Conservation (phyloP, 2,329 filamentous ascomycete species). For the Trichoderma sp. region DNA sequence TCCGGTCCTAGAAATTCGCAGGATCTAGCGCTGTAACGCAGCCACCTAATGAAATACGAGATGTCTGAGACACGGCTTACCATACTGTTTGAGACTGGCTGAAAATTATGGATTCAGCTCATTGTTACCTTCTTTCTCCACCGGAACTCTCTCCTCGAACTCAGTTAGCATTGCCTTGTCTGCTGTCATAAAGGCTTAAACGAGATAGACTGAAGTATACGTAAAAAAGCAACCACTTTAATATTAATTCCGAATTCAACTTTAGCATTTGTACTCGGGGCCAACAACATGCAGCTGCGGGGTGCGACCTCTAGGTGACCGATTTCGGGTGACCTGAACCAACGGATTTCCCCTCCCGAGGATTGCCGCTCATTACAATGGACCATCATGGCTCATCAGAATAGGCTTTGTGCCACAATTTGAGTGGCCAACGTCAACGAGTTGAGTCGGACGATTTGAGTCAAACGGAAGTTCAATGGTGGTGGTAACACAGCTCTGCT, state of each 20-base stretch:
- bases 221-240: neutral
- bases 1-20: neutral
- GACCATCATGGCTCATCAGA: neutral
- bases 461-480: too few species aligned
- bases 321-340: neutral
- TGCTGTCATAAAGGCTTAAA: neutral
- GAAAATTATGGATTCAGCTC: neutral
- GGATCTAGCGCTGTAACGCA: neutral
- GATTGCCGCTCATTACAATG: neutral
- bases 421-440: neutral
- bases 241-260: neutral
- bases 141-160: neutral
- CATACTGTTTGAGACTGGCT: neutral
- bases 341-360: neutral
- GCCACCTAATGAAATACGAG: neutral
- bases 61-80: neutral
- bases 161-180: neutral
- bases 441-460: neutral
- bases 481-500: neutral
- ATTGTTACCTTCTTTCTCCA: neutral
- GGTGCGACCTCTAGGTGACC: neutral
- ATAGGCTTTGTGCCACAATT: neutral
- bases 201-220: neutral
- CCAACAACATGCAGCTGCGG: neutral
- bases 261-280: neutral